Evolutionary conservation across 345 rosid genomes (phyloP).

Genomic region (Brassica rapa): DNA sequence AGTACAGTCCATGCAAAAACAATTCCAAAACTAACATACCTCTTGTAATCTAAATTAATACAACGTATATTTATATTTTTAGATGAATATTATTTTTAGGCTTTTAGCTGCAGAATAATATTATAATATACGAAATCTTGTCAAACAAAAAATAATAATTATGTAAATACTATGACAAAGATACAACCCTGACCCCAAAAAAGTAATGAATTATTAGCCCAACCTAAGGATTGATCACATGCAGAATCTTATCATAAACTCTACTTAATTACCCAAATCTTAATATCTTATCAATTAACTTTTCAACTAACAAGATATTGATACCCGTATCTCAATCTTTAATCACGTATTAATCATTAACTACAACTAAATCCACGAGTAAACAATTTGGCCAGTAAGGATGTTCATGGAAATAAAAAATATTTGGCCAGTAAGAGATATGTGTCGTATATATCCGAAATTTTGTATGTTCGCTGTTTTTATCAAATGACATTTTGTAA

Average conservation of each 20-base stretch:
- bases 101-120: not conserved
- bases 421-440: slow-evolving; percentile 10
- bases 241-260: slow-evolving; percentile 33
- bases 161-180: slow-evolving; percentile 22
- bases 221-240: slow-evolving; percentile 26
- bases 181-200: slow-evolving; percentile 13
- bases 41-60: not conserved
- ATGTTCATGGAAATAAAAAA: not conserved
- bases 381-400: slow-evolving; percentile 19
- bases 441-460: not conserved
- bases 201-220: not conserved
- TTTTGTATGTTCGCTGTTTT: not conserved
- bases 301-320: slow-evolving; percentile 34
- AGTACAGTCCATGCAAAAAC: not conserved
- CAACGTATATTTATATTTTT: not conserved
- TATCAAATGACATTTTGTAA: not conserved
- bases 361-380: slow-evolving; percentile 27
- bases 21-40: not conserved
- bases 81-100: not conserved
- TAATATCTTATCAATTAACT: slow-evolving; percentile 29
- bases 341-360: slow-evolving; percentile 33
- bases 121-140: not conserved
- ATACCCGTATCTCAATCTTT: slow-evolving; percentile 33
- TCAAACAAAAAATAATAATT: not conserved
- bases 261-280: slow-evolving; percentile 32